Conservation (phyloP, 176 grass and related monocot genomes). For the Thinopyrum elongatum region DNA sequence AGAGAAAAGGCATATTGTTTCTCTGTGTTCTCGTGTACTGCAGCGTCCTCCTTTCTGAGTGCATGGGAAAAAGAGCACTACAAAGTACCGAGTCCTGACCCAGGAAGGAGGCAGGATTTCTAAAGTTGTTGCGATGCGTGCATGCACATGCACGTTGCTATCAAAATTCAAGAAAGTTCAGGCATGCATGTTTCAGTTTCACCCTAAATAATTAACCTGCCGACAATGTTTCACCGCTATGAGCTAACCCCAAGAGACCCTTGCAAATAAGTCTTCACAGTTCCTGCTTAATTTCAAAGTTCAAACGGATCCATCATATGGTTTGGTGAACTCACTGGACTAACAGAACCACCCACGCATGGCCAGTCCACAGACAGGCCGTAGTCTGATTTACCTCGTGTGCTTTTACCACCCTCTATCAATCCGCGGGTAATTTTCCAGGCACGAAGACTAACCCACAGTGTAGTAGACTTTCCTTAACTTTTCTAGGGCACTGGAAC, state of each 20-base stretch:
- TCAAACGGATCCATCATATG: neutral
- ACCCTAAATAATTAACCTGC: constrained; percentile 6
- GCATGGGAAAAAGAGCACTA: neutral
- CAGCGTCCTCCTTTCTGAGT: neutral
- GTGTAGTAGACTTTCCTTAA: neutral
- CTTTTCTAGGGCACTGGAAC: neutral
- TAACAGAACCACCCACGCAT: constrained; percentile 1
- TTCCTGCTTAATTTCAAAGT: neutral
- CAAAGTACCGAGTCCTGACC: neutral
- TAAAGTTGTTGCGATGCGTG: constrained; percentile 5
- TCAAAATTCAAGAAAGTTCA: neutral
- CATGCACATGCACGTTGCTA: constrained; percentile 22
- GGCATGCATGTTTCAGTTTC: neutral
- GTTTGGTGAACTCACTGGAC: neutral
- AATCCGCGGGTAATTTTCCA: neutral
- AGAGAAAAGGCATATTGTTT: neutral
- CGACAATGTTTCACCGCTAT: constrained; percentile 26
- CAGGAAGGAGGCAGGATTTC: constrained; percentile 23
- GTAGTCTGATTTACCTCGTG: neutral
- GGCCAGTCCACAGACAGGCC: neutral
- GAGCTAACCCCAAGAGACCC: neutral
- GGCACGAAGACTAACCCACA: neutral
- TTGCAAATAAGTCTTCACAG: neutral
- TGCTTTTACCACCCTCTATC: neutral
- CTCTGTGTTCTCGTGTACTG: neutral